A percentile compares a stretch with the other conserved stretches of the same genome.
Evolutionary conservation across 805 yeast species (phyloP).

Genomic region (Candida stauntonica): DNA sequence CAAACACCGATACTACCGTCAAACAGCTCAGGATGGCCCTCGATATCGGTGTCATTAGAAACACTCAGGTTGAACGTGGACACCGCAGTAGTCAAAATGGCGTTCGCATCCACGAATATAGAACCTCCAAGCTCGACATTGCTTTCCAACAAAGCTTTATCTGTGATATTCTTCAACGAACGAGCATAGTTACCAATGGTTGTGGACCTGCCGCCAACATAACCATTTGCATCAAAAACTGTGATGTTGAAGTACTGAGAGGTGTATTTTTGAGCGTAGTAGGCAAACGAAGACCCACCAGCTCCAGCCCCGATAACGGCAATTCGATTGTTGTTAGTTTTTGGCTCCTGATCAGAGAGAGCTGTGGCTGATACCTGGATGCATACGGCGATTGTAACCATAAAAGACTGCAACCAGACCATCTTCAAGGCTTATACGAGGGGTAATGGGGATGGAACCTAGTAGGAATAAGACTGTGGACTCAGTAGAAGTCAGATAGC

Average conservation of each 20-base stretch:
- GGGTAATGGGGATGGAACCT: no score
- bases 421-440: no score
- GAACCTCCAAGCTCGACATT: constrained; percentile 43
- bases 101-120: constrained; percentile 38
- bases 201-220: constrained; percentile 44
- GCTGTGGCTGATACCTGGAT: no score
- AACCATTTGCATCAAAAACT: constrained; percentile 35
- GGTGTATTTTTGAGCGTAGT: constrained; percentile 38
- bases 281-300: constrained; percentile 46
- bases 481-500: no score
- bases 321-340: constrained; percentile 16
- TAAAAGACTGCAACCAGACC: no score
- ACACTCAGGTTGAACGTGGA: constrained; percentile 31
- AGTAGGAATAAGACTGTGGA: no score
- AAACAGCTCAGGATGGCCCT: constrained; percentile 11
- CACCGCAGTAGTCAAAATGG: constrained; percentile 35
- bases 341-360: not conserved
- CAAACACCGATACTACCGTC: constrained; percentile 31
- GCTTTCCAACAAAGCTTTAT: constrained; percentile 16
- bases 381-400: no score
- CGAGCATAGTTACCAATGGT: constrained; percentile 26
- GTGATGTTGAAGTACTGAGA: constrained; percentile 34
- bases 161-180: constrained; percentile 14
- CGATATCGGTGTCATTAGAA: constrained; percentile 8
- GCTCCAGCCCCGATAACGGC: constrained; percentile 51